Evolutionary conservation across 306 rosid species (phyloP).

Genomic region (Dryas alaskensis): DNA sequence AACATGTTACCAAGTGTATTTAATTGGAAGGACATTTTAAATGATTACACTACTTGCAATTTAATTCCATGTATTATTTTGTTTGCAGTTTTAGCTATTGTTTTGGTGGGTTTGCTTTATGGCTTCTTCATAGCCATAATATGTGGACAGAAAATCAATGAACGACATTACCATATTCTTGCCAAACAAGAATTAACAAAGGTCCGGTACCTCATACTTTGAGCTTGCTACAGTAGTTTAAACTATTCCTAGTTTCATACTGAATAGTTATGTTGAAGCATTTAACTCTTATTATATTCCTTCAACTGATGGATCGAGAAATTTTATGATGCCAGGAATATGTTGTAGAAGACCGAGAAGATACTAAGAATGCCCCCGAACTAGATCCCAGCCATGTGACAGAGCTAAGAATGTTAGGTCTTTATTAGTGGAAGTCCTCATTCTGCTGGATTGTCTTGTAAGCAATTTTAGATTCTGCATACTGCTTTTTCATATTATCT

Average conservation of each 20-base stretch:
- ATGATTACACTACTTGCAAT: not conserved
- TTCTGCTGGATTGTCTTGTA: constrained; percentile 27
- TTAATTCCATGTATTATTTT: constrained; percentile 7
- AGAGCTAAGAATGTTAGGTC: constrained; percentile 95
- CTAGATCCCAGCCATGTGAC: constrained; percentile 88
- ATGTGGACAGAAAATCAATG: constrained; percentile 96
- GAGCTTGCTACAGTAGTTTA: not conserved
- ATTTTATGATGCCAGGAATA: constrained; percentile 58
- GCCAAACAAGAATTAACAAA: constrained; percentile 95
- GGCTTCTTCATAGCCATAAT: constrained; percentile 99
- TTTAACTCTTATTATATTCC: not conserved
- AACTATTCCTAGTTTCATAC: not conserved
- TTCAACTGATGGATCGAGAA: constrained; percentile 5
- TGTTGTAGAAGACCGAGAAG: constrained; percentile 83
- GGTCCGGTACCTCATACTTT: constrained; percentile 44
- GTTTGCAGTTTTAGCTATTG: constrained; percentile 82
- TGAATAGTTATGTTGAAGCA: not conserved
- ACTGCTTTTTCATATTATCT: not conserved
- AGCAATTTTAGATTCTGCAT: constrained; percentile 5
- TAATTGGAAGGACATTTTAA: too few species aligned
- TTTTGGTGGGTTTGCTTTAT: constrained; percentile 95
- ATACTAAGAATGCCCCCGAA: constrained; percentile 60
- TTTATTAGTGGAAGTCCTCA: constrained; percentile 52
- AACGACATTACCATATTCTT: constrained; percentile 97
- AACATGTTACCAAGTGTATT: too few species aligned